Percentiles rank a stretch among this genome's conserved stretches.
Conservation (phyloP, 2,329 filamentous ascomycete genomes). For the Chlorencoelia australis region DNA sequence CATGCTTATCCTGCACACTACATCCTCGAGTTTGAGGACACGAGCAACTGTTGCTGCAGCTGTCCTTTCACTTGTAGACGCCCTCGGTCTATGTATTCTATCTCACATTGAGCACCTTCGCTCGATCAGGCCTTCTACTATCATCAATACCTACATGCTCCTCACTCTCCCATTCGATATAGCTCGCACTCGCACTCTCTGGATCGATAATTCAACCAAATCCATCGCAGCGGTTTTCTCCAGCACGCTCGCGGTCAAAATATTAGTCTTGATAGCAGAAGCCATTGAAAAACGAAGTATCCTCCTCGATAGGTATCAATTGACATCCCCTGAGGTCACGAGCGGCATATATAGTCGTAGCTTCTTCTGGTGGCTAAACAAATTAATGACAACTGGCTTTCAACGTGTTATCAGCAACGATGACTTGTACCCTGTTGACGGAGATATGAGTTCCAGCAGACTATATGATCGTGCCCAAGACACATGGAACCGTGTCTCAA, state of each 20-base stretch:
- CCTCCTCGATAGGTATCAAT: slow-evolving; percentile 23
- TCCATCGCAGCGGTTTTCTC: slow-evolving; percentile 29
- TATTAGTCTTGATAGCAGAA: slow-evolving; percentile 27
- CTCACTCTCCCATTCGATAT: slow-evolving; percentile 21
- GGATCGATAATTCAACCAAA: slow-evolving; percentile 19
- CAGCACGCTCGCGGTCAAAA: slow-evolving; percentile 29
- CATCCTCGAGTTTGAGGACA: slow-evolving; percentile 8
- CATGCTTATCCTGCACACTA: slow-evolving; percentile 10
- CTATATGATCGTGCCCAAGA: slow-evolving; percentile 9
- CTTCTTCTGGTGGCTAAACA: slow-evolving; percentile 32
- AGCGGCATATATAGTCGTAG: slow-evolving; percentile 32
- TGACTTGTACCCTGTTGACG: slow-evolving; percentile 29
- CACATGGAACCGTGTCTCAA: slow-evolving; percentile 8
- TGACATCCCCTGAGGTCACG: slow-evolving; percentile 29
- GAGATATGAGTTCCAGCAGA: slow-evolving; percentile 14
- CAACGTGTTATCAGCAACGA: slow-evolving; percentile 27
- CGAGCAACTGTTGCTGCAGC: slow-evolving; percentile 13
- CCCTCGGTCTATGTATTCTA: slow-evolving; percentile 14
- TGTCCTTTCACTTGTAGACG: slow-evolving; percentile 11
- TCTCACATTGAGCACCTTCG: slow-evolving; percentile 19
- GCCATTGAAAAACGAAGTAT: slow-evolving; percentile 30
- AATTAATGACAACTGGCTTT: slow-evolving; percentile 30
- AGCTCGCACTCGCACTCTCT: slow-evolving; percentile 16
- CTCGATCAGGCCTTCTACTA: slow-evolving; percentile 17
- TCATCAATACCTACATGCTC: slow-evolving; percentile 20